These are phyloP conservation scores for Carex myosuroides DNA, from an alignment of 176 grass and related monocot species.

Conservation along the genomic window DNA sequence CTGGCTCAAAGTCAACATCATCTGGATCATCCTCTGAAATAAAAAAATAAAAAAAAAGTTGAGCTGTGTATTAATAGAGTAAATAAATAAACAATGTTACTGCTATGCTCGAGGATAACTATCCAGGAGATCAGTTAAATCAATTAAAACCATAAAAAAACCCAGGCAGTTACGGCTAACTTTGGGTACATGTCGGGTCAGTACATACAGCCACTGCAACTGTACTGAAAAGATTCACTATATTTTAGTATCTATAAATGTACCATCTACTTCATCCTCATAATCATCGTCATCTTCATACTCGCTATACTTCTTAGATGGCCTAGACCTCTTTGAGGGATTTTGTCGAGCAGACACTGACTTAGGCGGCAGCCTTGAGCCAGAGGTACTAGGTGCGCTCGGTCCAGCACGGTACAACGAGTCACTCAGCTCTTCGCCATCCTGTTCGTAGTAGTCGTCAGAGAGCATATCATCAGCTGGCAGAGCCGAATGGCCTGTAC, in stretches of 20 bases:
- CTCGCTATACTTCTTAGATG: slow-evolving; percentile 35
- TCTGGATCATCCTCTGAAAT: slow-evolving; percentile 92
- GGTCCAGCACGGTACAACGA: slow-evolving; percentile 41
- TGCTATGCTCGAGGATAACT: slow-evolving; percentile 14
- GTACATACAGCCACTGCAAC: not conserved
- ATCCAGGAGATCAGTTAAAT: not conserved
- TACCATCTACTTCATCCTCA: slow-evolving; percentile 74
- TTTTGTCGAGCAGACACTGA: slow-evolving; percentile 35
- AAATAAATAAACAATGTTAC: not conserved
- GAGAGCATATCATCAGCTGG: slow-evolving; percentile 91
- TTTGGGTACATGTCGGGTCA: not conserved
- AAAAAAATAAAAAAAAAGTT: slow-evolving; percentile 6
- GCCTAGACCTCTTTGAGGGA: slow-evolving; percentile 38
- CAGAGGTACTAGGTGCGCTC: slow-evolving; percentile 45
- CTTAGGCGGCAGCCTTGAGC: slow-evolving; percentile 40
- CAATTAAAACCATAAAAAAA: not conserved
- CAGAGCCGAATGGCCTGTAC: slow-evolving; percentile 46
- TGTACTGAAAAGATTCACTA: not conserved
- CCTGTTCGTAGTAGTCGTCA: slow-evolving; percentile 94
- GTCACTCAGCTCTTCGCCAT: slow-evolving; percentile 73
- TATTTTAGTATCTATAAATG: slow-evolving; percentile 20
- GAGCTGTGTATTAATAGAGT: slow-evolving; percentile 7
- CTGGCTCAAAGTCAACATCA: slow-evolving; percentile 97
- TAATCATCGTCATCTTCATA: slow-evolving; percentile 62
- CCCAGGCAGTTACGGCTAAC: not conserved